Percentiles rank a stretch among this genome's conserved stretches.
phyloP scores from a whole-genome alignment of 2,329 filamentous ascomycete genomes.

The Stagonosporopsis tanaceti region DNA sequence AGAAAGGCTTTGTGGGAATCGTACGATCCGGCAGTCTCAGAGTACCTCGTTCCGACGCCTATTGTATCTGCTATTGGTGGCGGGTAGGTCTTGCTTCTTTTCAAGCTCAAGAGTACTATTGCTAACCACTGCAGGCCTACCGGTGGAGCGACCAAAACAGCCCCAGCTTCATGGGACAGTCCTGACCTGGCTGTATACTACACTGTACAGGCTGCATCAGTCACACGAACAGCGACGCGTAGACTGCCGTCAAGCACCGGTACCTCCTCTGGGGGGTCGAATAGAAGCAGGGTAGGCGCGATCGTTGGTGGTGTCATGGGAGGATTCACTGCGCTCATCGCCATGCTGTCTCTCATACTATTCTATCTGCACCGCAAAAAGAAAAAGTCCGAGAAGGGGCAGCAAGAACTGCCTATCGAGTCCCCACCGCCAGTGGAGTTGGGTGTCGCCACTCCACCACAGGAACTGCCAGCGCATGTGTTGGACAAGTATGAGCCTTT shows the following conservation, averaged over 20 bases:
- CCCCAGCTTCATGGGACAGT: conserved; percentile 61
- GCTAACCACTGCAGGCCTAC: conserved; percentile 45
- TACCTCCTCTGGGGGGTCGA: conserved; percentile 16
- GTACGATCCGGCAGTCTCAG: conserved; percentile 59
- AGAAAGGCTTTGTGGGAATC: conserved; percentile 60
- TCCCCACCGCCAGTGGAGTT: conserved; percentile 42
- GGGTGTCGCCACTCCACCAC: conserved; percentile 36
- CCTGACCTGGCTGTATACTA: conserved; percentile 64
- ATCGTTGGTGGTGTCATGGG: conserved; percentile 54
- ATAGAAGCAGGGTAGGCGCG: conserved; percentile 44
- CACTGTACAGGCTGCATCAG: conserved; percentile 57
- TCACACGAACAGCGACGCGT: conserved; percentile 62
- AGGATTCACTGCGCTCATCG: conserved; percentile 44
- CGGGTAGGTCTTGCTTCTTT: conserved; percentile 37
- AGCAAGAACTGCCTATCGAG: conserved; percentile 12
- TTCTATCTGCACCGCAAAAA: conserved; percentile 50
- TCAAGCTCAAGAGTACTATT: conserved; percentile 18
- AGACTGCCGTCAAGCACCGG: conserved; percentile 42
- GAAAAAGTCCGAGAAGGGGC: conserved; percentile 42
- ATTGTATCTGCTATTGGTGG: conserved; percentile 59
- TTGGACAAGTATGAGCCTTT: conserved; percentile 40
- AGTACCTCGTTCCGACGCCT: conserved; percentile 63
- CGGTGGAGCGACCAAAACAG: conserved; percentile 63
- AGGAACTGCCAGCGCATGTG: conserved; percentile 40
- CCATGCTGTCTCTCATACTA: conserved; percentile 43